phyloP scores from a whole-genome alignment of 495 filamentous ascomycete species.

The Astrothelium macrocarpum region DNA sequence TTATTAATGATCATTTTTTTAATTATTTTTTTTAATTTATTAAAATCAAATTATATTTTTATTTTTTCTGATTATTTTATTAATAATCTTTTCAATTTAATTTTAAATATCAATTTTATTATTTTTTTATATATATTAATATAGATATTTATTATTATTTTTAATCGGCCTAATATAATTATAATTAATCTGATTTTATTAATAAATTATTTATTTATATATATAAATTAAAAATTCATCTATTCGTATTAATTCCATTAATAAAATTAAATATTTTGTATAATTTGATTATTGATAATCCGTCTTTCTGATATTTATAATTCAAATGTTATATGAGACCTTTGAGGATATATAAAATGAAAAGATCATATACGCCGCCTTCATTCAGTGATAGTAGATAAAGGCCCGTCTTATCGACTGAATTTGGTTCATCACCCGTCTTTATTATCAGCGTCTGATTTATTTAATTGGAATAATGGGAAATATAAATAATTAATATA shows the following conservation, averaged over 20 bases:
- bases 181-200: constrained; percentile 25
- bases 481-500: neutral
- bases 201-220: neutral
- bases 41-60: constrained; percentile 25
- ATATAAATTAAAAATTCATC: constrained; percentile 9
- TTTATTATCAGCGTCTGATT: neutral
- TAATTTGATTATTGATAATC: constrained; percentile 23
- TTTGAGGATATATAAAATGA: constrained; percentile 35
- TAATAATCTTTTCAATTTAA: constrained; percentile 17
- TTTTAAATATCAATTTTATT: constrained; percentile 24
- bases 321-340: constrained; percentile 35
- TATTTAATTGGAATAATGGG: neutral
- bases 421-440: neutral
- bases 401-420: constrained; percentile 1
- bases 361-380: constrained; percentile 31
- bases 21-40: constrained; percentile 24
- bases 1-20: constrained; percentile 20
- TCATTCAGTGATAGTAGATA: constrained; percentile 6
- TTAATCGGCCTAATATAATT: constrained; percentile 36
- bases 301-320: constrained; percentile 11
- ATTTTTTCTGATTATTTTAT: constrained; percentile 21
- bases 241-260: constrained; percentile 35
- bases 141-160: constrained; percentile 27
- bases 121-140: constrained; percentile 24
- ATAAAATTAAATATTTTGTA: constrained; percentile 41